Percentiles rank a stretch among this genome's conserved stretches.
Conservation (phyloP, 345 rosid species). For the Corymbia maculata region DNA sequence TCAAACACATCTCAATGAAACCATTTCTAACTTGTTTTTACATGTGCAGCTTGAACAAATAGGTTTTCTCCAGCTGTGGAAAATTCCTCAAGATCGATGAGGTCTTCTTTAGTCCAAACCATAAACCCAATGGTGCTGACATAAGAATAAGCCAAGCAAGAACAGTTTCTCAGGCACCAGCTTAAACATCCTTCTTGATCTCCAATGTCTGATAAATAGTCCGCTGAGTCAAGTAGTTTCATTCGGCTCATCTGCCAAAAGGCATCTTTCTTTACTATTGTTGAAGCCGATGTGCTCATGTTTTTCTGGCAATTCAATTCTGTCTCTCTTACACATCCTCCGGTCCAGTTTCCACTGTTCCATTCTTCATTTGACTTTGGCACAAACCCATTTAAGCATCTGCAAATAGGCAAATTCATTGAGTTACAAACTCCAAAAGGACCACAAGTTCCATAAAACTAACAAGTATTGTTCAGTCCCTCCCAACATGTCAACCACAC, state of each 20-base stretch:
- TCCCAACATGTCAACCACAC: not conserved
- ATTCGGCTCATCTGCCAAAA: not conserved
- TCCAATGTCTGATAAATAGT: not conserved
- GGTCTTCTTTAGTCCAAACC: not conserved
- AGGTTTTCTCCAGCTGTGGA: not conserved
- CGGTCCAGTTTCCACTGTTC: constrained; percentile 6
- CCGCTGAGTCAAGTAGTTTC: not conserved
- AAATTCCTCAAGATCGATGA: not conserved
- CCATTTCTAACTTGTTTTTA: no score
- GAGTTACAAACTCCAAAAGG: constrained; percentile 9
- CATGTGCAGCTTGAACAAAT: not conserved
- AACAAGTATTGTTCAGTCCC: constrained; percentile 3
- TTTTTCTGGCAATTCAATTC: not conserved
- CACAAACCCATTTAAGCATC: constrained; percentile 15
- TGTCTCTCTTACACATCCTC: constrained; percentile 10
- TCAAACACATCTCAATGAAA: no score
- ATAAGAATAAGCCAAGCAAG: not conserved
- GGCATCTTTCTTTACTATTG: not conserved
- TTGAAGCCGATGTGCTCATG: not conserved
- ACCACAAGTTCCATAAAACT: constrained; percentile 14
- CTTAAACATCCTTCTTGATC: not conserved
- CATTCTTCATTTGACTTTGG: constrained; percentile 4
- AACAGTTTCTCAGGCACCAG: constrained; percentile 18
- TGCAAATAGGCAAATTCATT: not conserved
- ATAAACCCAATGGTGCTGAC: not conserved